Evolutionary conservation across 805 yeast species (phyloP).

Genomic region (Monosporozyma servazzii): DNA sequence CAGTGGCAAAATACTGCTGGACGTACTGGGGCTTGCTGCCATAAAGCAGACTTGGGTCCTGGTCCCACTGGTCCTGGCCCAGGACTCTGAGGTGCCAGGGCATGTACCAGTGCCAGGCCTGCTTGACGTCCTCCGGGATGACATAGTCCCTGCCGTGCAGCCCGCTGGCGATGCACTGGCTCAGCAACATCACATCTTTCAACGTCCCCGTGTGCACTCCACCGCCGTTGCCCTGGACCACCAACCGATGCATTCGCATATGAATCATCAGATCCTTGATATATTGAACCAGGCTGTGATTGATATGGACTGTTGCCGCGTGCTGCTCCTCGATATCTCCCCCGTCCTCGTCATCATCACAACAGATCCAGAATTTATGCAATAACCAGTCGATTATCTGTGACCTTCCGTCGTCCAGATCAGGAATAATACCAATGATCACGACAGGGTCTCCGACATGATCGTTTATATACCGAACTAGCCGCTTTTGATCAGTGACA

Average conservation of each 20-base stretch:
- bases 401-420: not conserved
- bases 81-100: constrained; percentile 40
- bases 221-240: constrained; percentile 31
- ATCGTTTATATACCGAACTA: constrained; percentile 2
- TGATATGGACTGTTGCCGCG: constrained; percentile 3
- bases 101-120: constrained; percentile 39
- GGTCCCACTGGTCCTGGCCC: constrained; percentile 15
- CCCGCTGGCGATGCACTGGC: constrained; percentile 35
- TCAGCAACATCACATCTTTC: constrained; percentile 35
- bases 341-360: constrained; percentile 3
- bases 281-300: constrained; percentile 31
- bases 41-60: constrained; percentile 20
- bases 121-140: constrained; percentile 43
- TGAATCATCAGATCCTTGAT: constrained; percentile 50
- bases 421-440: not conserved
- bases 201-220: constrained; percentile 45
- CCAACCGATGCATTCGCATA: constrained; percentile 47
- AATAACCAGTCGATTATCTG: constrained; percentile 23
- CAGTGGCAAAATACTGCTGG: constrained; percentile 16
- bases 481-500: constrained; percentile 7
- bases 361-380: constrained; percentile 35
- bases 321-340: too few species aligned
- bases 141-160: constrained; percentile 32
- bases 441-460: not conserved
- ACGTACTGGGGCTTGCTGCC: constrained; percentile 25